A percentile compares a stretch with the other conserved stretches of the same genome.
Evolutionary conservation across 176 grass and related monocot genomes (phyloP).

Genomic region (Thalia dealbata): DNA sequence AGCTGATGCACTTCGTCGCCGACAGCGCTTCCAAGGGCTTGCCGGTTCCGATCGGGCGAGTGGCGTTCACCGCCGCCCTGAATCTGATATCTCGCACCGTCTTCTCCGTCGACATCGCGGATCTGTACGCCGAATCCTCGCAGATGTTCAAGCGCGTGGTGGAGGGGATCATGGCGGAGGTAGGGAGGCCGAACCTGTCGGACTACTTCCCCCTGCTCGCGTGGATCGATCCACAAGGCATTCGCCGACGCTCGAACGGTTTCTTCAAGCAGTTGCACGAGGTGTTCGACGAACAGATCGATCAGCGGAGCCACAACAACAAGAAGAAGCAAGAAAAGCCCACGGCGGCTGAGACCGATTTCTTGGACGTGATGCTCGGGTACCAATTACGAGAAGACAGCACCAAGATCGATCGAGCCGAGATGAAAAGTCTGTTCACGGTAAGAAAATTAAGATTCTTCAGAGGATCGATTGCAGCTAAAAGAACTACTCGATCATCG

Average conservation of each 20-base stretch:
- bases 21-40: not conserved
- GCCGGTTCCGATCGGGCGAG: conserved; percentile 18
- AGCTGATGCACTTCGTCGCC: conserved; percentile 16
- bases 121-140: conserved; percentile 21
- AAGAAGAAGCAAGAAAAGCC: not conserved
- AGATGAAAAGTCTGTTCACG: conserved; percentile 14
- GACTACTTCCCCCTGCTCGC: conserved; percentile 43
- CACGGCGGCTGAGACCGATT: conserved; percentile 16
- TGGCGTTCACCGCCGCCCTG: conserved; percentile 22
- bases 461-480: not conserved
- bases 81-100: conserved; percentile 34
- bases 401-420: not conserved
- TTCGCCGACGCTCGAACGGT: not conserved
- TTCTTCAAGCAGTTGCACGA: conserved; percentile 20
- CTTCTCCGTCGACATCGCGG: conserved; percentile 39
- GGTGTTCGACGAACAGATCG: conserved; percentile 34
- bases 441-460: conserved; percentile 20
- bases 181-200: conserved; percentile 26
- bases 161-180: conserved; percentile 21
- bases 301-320: conserved; percentile 7
- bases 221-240: conserved; percentile 35
- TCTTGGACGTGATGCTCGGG: conserved; percentile 29
- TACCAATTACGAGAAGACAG: conserved; percentile 20
- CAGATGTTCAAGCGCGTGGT: conserved; percentile 26
- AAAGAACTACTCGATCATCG: too few relatives aligned